A percentile compares a stretch with the other conserved stretches of the same genome.
These are phyloP conservation scores for Lachancea sp. DNA, from an alignment of 805 yeast species.

Conservation along the genomic window DNA sequence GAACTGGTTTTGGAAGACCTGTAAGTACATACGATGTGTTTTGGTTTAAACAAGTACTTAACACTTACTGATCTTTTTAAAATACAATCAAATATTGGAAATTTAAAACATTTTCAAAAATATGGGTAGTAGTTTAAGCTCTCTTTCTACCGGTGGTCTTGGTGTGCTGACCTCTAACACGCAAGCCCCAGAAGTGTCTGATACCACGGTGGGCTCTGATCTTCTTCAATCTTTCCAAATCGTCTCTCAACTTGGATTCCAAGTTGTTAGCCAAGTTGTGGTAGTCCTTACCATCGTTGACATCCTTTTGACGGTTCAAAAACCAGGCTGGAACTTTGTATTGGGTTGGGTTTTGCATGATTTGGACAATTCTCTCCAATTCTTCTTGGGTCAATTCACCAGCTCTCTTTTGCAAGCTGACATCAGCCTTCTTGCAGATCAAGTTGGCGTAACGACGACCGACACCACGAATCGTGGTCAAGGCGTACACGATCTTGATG, in stretches of 20 bases:
- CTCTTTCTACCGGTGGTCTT: constrained; percentile 98
- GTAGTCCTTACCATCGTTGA: constrained; percentile 97
- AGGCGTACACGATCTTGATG: constrained; percentile 99
- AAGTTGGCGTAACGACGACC: constrained; percentile 99
- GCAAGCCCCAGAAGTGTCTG: constrained; percentile 99
- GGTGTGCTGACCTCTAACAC: constrained; percentile 99
- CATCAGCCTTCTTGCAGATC: constrained; percentile 99
- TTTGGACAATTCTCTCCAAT: constrained; percentile 99
- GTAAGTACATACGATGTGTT: no score
- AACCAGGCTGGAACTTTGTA: constrained; percentile 99
- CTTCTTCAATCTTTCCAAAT: constrained; percentile 99
- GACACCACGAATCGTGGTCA: constrained; percentile 99
- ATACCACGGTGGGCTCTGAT: constrained; percentile 99
- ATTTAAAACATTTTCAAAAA: constrained; percentile 3
- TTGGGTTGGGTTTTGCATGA: constrained; percentile 99
- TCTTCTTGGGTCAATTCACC: constrained; percentile 99
- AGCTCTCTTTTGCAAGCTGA: constrained; percentile 96
- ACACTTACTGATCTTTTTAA: constrained; percentile 5
- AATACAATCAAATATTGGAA: constrained; percentile 9
- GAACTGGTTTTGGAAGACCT: no score
- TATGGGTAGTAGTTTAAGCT: constrained; percentile 19
- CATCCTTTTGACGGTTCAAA: constrained; percentile 99
- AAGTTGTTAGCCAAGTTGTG: constrained; percentile 98
- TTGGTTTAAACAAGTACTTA: constrained; percentile 5
- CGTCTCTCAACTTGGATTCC: constrained; percentile 99